Percentiles rank a stretch among this genome's conserved stretches.
These are phyloP conservation scores for Diaporthe vaccinii DNA, from an alignment of 2,329 filamentous ascomycete genomes.

Conservation along the genomic window DNA sequence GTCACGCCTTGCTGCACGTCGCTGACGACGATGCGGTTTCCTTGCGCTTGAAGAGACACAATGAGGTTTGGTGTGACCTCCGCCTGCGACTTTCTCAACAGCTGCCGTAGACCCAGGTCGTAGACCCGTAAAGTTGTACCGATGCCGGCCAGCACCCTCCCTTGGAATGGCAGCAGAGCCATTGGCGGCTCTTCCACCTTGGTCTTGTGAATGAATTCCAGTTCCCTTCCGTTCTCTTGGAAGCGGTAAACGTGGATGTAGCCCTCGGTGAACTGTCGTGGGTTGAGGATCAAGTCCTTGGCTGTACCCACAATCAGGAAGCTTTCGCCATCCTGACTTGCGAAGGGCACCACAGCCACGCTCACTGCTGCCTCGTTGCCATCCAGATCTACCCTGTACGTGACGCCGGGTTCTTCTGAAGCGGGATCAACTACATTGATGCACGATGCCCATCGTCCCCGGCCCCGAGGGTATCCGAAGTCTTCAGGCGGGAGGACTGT, in stretches of 20 bases:
- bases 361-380: conserved; percentile 95
- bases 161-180: conserved; percentile 94
- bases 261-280: conserved; percentile 81
- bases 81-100: conserved; percentile 91
- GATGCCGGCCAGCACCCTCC: conserved; percentile 86
- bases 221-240: conserved; percentile 84
- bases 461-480: conserved; percentile 89
- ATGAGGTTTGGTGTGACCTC: conserved; percentile 86
- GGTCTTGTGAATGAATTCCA: conserved; percentile 97
- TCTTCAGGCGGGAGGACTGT: conserved; percentile 80
- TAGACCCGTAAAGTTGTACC: conserved; percentile 88
- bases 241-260: conserved; percentile 95
- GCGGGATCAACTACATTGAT: conserved; percentile 92
- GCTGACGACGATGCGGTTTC: conserved; percentile 89
- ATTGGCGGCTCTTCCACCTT: conserved; percentile 90
- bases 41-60: conserved; percentile 88
- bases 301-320: conserved; percentile 96
- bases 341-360: conserved; percentile 85
- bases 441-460: conserved; percentile 94
- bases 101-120: conserved; percentile 91
- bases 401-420: conserved; percentile 74
- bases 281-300: conserved; percentile 87
- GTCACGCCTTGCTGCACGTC: conserved; percentile 94
- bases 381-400: conserved; percentile 84
- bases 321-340: conserved; percentile 87